Percentiles rank a stretch among this genome's conserved stretches.
Evolutionary conservation across 1,139 yeast species (phyloP).

Genomic region (Tardiomyces digboiensis): DNA sequence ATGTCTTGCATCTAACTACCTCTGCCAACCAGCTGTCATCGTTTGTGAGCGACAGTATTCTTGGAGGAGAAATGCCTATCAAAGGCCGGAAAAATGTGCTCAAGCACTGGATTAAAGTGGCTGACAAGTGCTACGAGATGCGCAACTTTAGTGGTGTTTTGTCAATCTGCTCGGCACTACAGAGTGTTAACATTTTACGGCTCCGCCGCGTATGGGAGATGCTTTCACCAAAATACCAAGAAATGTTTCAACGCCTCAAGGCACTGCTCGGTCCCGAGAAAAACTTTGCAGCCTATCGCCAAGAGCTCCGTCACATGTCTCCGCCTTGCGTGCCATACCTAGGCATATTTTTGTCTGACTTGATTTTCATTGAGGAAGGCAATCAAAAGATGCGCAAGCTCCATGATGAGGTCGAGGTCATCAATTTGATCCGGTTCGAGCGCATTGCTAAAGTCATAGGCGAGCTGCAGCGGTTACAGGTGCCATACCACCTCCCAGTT

Average conservation of each 20-base stretch:
- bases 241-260: constrained; percentile 55
- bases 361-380: constrained; percentile 84
- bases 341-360: constrained; percentile 74
- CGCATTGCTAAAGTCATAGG: constrained; percentile 67
- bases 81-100: constrained; percentile 50
- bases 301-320: constrained; percentile 50
- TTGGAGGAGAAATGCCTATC: constrained; percentile 29
- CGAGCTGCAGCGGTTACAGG: constrained; percentile 72
- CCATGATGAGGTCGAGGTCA: constrained; percentile 31
- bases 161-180: constrained; percentile 79
- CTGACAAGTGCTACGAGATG: constrained; percentile 70
- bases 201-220: constrained; percentile 56
- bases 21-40: constrained; percentile 76
- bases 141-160: constrained; percentile 82
- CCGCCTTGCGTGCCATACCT: constrained; percentile 80
- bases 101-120: constrained; percentile 78
- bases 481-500: constrained; percentile 33
- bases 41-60: constrained; percentile 70
- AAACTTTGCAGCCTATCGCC: constrained; percentile 69
- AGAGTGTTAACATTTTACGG: constrained; percentile 70
- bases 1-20: constrained; percentile 55
- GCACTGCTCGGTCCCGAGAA: constrained; percentile 76
- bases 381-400: constrained; percentile 51
- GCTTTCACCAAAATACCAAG: constrained; percentile 55
- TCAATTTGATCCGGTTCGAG: constrained; percentile 76